phyloP scores from a whole-genome alignment of 164 flowering plant species.

The Vitis cinerea region DNA sequence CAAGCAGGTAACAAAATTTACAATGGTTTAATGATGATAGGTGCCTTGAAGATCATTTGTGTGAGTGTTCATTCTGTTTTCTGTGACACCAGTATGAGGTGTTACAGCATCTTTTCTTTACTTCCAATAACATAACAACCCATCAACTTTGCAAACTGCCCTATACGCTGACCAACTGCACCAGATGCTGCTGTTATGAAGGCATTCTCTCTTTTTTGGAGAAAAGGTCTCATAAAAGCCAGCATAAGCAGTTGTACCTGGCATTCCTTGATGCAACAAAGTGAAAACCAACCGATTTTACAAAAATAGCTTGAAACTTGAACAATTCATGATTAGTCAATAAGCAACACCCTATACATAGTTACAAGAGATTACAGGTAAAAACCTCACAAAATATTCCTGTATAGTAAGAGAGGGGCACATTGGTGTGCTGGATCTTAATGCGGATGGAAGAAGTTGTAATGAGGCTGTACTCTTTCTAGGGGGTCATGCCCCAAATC shows the following conservation, averaged over 20 bases:
- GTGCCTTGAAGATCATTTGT: too few species aligned
- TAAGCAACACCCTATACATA: not conserved
- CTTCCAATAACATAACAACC: constrained; percentile 72
- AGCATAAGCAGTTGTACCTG: constrained; percentile 58
- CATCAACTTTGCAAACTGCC: constrained; percentile 51
- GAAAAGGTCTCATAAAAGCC: constrained; percentile 48
- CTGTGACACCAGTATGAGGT: too few species aligned
- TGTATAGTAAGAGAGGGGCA: constrained; percentile 49
- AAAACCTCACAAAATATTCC: constrained; percentile 33
- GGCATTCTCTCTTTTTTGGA: constrained; percentile 52
- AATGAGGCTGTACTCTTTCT: constrained; percentile 54
- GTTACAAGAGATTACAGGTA: too few species aligned
- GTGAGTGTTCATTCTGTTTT: too few species aligned
- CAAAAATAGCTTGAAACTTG: not conserved
- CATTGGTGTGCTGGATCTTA: constrained; percentile 42
- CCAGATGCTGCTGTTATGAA: constrained; percentile 62
- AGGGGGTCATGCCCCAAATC: constrained; percentile 53
- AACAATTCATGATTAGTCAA: not conserved
- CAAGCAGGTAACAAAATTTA: too few species aligned
- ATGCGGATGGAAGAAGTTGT: not conserved
- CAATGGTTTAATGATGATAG: too few species aligned
- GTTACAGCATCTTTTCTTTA: constrained; percentile 42
- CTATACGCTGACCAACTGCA: constrained; percentile 60
- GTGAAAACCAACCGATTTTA: too few species aligned
- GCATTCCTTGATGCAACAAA: constrained; percentile 38